Evolutionary conservation across 768 basidiomycete genomes (phyloP).

Genomic region (Pleurotus eryngii): DNA sequence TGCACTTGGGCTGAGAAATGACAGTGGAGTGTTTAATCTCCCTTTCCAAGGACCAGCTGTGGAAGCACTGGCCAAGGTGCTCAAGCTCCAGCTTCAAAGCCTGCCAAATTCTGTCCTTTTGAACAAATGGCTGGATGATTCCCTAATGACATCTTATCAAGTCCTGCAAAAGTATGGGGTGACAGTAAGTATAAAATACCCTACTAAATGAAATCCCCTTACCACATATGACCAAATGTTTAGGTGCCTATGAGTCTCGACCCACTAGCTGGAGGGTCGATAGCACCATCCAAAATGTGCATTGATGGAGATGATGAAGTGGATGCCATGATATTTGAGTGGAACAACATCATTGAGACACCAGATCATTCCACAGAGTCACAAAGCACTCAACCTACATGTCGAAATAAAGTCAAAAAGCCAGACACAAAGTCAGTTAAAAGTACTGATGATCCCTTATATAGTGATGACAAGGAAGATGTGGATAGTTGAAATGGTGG

Average conservation of each 20-base stretch:
- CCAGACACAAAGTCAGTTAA: conserved; percentile 2
- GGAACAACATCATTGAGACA: no score
- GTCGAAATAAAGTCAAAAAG: not conserved
- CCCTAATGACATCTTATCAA: not conserved
- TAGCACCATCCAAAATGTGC: no score
- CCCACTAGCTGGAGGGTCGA: not conserved
- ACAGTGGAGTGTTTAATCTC: not conserved
- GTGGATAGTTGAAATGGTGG: conserved; percentile 2
- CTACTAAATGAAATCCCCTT: not conserved
- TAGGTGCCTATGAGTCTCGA: not conserved
- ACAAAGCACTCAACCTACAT: no score
- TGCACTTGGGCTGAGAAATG: not conserved
- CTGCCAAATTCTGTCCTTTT: conserved; percentile 4
- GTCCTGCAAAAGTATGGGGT: not conserved
- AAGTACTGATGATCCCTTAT: conserved; percentile 1
- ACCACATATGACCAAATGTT: not conserved
- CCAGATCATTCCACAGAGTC: no score
- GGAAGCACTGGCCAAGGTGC: not conserved
- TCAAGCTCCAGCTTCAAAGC: not conserved
- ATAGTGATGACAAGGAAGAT: not conserved
- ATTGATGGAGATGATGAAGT: no score
- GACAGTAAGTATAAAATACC: not conserved
- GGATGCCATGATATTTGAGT: no score
- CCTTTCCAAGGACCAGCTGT: conserved; percentile 4
- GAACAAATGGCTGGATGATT: conserved; percentile 7